Conservation (phyloP, 2,329 filamentous ascomycete genomes). For the Aspergillus bombycis region DNA sequence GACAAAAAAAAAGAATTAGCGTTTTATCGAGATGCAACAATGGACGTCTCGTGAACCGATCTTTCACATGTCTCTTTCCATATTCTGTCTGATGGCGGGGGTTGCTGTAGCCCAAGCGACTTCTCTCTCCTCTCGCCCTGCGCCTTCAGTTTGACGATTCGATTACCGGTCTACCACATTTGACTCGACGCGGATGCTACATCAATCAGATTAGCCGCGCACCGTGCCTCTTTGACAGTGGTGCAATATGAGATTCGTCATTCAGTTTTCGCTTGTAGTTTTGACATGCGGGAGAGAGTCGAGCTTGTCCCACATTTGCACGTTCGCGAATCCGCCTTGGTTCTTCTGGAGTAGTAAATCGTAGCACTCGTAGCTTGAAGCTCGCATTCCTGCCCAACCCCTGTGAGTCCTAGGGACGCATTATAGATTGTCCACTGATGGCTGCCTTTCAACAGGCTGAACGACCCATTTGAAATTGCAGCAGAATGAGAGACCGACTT, state of each 20-base stretch:
- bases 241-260: neutral
- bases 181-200: neutral
- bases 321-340: neutral
- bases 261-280: neutral
- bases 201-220: neutral
- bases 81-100: neutral
- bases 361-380: neutral
- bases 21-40: neutral
- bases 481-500: no score
- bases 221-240: neutral
- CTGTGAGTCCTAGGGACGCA: neutral
- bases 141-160: neutral
- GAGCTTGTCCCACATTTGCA: neutral
- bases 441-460: no score
- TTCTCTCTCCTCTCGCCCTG: neutral
- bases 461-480: no score
- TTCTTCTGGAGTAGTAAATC: neutral
- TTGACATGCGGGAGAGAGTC: neutral
- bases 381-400: neutral
- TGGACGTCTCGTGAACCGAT: constrained; percentile 1
- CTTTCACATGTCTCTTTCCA: neutral
- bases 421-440: neutral
- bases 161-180: neutral
- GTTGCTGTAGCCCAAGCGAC: neutral
- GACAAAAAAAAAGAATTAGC: neutral